These are phyloP conservation scores for Paracorniculantispora psalliotae DNA, from an alignment of 2,329 filamentous ascomycete species.

Conservation along the genomic window DNA sequence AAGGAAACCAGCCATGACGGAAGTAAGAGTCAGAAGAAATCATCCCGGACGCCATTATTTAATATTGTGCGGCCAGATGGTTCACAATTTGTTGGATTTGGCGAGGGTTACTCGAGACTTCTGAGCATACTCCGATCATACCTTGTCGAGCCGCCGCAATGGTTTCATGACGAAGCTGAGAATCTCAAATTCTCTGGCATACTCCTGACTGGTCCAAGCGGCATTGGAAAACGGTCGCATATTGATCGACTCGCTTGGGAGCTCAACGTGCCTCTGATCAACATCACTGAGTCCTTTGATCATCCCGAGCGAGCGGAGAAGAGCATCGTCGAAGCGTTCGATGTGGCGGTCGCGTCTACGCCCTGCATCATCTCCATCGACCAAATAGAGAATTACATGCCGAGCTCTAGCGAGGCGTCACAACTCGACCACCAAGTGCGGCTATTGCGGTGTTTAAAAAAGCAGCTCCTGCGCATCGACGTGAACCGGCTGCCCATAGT, in stretches of 20 bases:
- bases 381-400: constrained; percentile 78
- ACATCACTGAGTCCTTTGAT: constrained; percentile 34
- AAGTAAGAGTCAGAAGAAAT: too few species aligned
- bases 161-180: too few species aligned
- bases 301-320: constrained; percentile 37
- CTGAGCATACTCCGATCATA: too few species aligned
- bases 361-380: constrained; percentile 91
- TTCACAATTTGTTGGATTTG: too few species aligned
- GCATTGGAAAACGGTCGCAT: constrained; percentile 76
- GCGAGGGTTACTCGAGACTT: too few species aligned
- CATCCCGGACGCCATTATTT: too few species aligned
- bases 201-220: constrained; percentile 70
- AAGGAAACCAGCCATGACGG: constrained; percentile 1
- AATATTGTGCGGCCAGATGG: too few species aligned
- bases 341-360: constrained; percentile 79
- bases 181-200: too few species aligned
- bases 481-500: constrained; percentile 70
- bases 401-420: constrained; percentile 69
- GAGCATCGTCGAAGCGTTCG: constrained; percentile 41
- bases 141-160: too few species aligned
- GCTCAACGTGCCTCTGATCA: constrained; percentile 68
- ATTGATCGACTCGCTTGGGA: constrained; percentile 69
- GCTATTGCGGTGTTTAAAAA: constrained; percentile 76
- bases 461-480: constrained; percentile 79
- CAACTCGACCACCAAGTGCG: constrained; percentile 87